Evolutionary conservation across 1,284 basidiomycete genomes (phyloP).

Genomic region (Agaricales sp.): DNA sequence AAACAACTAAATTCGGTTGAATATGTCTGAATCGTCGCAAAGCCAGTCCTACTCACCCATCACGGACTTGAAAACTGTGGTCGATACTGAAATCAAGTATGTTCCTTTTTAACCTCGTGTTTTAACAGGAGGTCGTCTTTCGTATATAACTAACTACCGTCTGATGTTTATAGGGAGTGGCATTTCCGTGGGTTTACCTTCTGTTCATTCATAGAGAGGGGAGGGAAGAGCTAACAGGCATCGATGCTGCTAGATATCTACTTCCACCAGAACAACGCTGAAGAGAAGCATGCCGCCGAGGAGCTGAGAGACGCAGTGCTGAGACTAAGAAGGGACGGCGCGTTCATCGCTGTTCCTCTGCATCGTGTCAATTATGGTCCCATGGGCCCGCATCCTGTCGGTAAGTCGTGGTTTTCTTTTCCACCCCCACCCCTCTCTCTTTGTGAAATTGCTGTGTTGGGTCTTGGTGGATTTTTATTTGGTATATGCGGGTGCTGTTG

Average conservation of each 20-base stretch:
- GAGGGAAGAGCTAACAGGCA: not conserved
- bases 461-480: too few relatives aligned
- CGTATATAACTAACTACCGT: conserved; percentile 1
- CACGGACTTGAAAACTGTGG: conserved; percentile 48
- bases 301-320: conserved; percentile 61
- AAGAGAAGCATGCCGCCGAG: conserved; percentile 53
- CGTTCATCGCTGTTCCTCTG: conserved; percentile 67
- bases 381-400: conserved; percentile 68
- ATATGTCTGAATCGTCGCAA: too few relatives aligned
- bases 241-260: conserved; percentile 43
- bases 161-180: conserved; percentile 48
- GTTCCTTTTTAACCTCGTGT: conserved; percentile 14
- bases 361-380: conserved; percentile 59
- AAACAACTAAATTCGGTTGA: too few relatives aligned
- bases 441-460: too few relatives aligned
- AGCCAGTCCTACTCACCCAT: conserved; percentile 22
- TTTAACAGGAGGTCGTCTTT: not conserved
- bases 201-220: not conserved
- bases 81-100: conserved; percentile 59
- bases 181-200: conserved; percentile 47
- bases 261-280: conserved; percentile 57
- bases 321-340: conserved; percentile 56
- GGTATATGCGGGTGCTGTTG: too few relatives aligned
- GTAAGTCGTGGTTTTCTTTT: conserved; percentile 24
- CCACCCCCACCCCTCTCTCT: not conserved